Evolutionary conservation across 2,329 filamentous ascomycete genomes (phyloP), one percentile per base, ranked within the genome.

Genomic region (Fusarium sambucinum): DNA sequence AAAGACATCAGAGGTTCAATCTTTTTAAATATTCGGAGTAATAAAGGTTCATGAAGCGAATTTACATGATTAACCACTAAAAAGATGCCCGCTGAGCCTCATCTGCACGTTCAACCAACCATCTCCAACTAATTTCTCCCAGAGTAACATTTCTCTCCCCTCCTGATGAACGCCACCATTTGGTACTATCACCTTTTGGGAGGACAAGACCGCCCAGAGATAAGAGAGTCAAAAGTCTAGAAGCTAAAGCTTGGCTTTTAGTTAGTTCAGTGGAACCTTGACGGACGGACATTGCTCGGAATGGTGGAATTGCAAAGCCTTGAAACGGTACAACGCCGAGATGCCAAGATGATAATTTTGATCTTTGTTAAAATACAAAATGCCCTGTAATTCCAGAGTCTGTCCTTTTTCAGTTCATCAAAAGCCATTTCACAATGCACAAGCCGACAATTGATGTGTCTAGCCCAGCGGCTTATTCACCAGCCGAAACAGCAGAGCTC

Each of bases 401-500:
- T 25, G 6, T 32, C 13, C 12, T 9, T 3, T 8, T 7, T 6
- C n/a, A 19, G n/a, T 17, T 5, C 17, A 30, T 33, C 32, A 17
- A 6, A 33, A 14, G 32, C 6, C 14, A 17, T 8, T 10, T 2
- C 8, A 25, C 19, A 23, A 64, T 65, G 62, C n/a, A 30, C 2
- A 50, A 63, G 12, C 27, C n/a, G 9, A 35, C 17, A 30, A 59
- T 65, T 13, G 62, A 65, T 10, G 25, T 25, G 14, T 38, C 47
- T 3, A 60, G 54, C 8, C 38, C 60, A 7, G 32, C 56, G 45
- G 70, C 68, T 4, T 73, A 70, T 30, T 68, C 71, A 17, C 71
- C 71, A 2, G 68, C 70, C 2, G 68, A 73, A 50, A 72, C 71
- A n/a, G 59, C 67, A 19, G 68, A 73, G 46, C 68, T 73, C 2